Percentiles rank a stretch among this genome's conserved stretches.
Evolutionary conservation across 495 filamentous ascomycete genomes (phyloP).

Genomic region (Pseudomonodictys pantanalensis): DNA sequence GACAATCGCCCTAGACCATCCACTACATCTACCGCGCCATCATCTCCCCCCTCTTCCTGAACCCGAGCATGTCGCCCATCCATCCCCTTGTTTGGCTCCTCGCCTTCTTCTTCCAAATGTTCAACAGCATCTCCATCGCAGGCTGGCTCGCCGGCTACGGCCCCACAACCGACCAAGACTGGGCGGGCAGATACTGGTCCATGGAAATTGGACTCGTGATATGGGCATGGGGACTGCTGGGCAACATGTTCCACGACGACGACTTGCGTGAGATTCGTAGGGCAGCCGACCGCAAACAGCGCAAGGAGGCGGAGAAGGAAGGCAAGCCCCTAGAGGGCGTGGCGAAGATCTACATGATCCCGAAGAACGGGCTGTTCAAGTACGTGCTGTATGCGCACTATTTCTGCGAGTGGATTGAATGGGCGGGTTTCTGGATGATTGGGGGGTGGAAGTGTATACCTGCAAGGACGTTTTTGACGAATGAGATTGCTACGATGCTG

Average conservation of each 20-base stretch:
- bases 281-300: conserved; percentile 51
- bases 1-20: conserved; percentile 44
- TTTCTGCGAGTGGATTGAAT: conserved; percentile 93
- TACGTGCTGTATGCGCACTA: conserved; percentile 90
- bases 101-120: conserved; percentile 69
- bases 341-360: conserved; percentile 88
- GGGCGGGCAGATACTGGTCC: conserved; percentile 51
- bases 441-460: conserved; percentile 59
- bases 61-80: conserved; percentile 88
- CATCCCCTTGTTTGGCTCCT: conserved; percentile 57
- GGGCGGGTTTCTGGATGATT: conserved; percentile 81
- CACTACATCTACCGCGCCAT: conserved; percentile 91
- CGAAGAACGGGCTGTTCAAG: conserved; percentile 75
- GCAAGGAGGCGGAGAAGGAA: conserved; percentile 40
- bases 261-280: conserved; percentile 74
- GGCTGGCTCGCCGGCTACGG: conserved; percentile 80
- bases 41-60: conserved; percentile 70
- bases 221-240: conserved; percentile 67
- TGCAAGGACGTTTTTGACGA: conserved; percentile 75
- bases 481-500: conserved; percentile 86
- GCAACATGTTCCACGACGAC: conserved; percentile 82
- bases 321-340: conserved; percentile 45
- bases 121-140: conserved; percentile 73
- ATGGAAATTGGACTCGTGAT: conserved; percentile 57
- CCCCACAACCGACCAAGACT: conserved; percentile 56